These are phyloP conservation scores for Juncus effusus DNA, from an alignment of 176 grass and related monocot species.

Conservation along the genomic window DNA sequence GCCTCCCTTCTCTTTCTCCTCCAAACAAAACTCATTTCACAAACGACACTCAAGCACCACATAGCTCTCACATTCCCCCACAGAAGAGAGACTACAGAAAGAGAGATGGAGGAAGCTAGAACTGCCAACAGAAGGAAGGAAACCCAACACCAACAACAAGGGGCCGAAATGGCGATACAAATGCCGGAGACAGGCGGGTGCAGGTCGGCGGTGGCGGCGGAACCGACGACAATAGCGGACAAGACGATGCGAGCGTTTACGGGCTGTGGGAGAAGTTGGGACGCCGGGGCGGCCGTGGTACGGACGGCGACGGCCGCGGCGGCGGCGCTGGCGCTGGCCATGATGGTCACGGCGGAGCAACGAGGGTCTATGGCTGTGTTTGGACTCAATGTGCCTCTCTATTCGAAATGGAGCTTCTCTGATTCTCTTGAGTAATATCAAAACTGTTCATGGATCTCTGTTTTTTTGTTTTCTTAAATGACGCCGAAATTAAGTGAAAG, in stretches of 20 bases:
- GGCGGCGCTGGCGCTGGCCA: constrained; percentile 41
- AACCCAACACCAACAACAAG: constrained; percentile 13
- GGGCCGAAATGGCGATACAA: constrained; percentile 39
- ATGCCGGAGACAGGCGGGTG: constrained; percentile 37
- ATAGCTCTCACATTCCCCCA: too few species aligned
- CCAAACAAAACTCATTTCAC: too few species aligned
- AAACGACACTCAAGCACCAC: too few species aligned
- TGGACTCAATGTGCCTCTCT: constrained; percentile 53
- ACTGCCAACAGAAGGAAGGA: neutral
- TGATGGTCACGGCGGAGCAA: constrained; percentile 72
- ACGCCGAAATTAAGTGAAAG: too few species aligned
- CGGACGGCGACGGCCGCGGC: constrained; percentile 39
- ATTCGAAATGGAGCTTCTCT: constrained; percentile 90
- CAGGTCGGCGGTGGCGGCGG: neutral
- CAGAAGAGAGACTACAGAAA: too few species aligned
- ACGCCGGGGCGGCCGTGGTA: constrained; percentile 31
- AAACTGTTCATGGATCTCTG: neutral
- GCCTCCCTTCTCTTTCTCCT: too few species aligned
- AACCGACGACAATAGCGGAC: neutral
- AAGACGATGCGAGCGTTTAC: neutral
- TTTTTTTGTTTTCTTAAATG: too few species aligned
- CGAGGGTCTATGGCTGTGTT: constrained; percentile 53
- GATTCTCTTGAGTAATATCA: constrained; percentile 58
- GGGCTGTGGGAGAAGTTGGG: constrained; percentile 32
- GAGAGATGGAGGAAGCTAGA: too few species aligned